Evolutionary conservation across 306 rosid species (phyloP).

Genomic region (Fagus crenata): DNA sequence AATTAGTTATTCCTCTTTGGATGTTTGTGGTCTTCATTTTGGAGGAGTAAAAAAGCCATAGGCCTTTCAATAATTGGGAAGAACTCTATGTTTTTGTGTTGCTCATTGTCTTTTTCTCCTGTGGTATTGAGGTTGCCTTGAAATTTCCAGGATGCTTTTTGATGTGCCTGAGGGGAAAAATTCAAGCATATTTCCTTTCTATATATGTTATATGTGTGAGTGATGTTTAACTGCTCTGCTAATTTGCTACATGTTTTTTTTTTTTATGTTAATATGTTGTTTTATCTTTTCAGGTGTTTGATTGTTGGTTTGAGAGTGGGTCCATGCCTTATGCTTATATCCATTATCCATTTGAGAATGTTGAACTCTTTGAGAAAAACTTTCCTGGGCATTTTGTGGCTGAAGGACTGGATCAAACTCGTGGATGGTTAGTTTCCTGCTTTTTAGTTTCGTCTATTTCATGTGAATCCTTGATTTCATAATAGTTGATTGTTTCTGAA

Average conservation of each 20-base stretch:
- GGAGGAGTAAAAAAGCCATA: neutral
- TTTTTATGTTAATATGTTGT: conserved; percentile 16
- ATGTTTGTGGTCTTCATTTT: neutral
- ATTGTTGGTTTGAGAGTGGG: conserved; percentile 99
- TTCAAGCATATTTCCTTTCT: neutral
- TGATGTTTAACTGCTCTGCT: neutral
- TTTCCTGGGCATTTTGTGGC: conserved; percentile 98
- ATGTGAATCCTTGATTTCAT: conserved; percentile 4
- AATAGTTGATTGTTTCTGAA: neutral
- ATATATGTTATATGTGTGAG: neutral
- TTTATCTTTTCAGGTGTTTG: conserved; percentile 76
- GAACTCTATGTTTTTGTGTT: neutral
- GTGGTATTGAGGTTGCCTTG: neutral
- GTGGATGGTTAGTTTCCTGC: conserved; percentile 80
- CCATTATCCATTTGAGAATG: conserved; percentile 93
- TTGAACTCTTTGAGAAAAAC: conserved; percentile 84
- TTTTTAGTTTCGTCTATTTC: conserved; percentile 1
- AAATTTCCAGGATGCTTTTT: neutral
- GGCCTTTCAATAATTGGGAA: conserved; percentile 2
- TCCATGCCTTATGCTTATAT: conserved; percentile 97
- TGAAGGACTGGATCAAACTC: conserved; percentile 95
- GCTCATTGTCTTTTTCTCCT: neutral
- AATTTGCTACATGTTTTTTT: conserved; percentile 5
- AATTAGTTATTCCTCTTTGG: neutral
- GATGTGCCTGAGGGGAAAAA: neutral